Base-by-base conservation (phyloP, 129 eudicot species). In the Silybum marianum region DNA sequence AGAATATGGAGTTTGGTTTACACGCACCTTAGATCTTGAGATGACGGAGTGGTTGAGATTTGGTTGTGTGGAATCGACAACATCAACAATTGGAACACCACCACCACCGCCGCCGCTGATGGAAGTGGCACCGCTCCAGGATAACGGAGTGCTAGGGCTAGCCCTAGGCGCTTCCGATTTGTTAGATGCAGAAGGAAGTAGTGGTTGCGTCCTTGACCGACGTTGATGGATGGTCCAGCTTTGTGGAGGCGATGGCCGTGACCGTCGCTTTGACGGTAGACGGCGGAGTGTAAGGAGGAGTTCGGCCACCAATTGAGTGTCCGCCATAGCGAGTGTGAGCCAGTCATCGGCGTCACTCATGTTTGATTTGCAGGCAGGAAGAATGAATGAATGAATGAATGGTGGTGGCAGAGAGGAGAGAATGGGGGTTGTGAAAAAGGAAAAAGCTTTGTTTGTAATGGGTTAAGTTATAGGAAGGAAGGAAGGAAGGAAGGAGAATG, bases 111-210 rank as follows among this genome's bases (percentile, higher is more conserved):
- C 84, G 71, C 88, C 87, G 74, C 88, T 87, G 83, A 84, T 76
- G 48, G 24, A 32, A 54, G 93, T 83, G n/a, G 93, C 86, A 51
- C 85, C 93, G 82, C 87, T 89, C 91, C 93, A 89, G n/a, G 91
- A 91, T 13, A 89, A 87, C 14, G 93, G 97, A 12, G 97, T 89
- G 78, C 85, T 89, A 13, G 97, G 96, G 84, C 96, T 91, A 32
- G 90, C 90, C 63, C 90, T 39, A 12, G 85, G 73, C 0, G 82
- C 32, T 54, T 67, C 85, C 28, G 75, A 39, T 78, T 44, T 86
- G 48, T 44, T 68, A 80, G 78, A 23, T 0, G 79, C 6, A 32
- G 6, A 6, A 32, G 77, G 73, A 19, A 71, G 65, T 12, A 78
- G 12, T 18, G 69, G 32, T 3, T 78, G 86, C 2, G 95, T 75